Conservation (phyloP, 176 grass and related monocot species). For the Zoysia japonica region DNA sequence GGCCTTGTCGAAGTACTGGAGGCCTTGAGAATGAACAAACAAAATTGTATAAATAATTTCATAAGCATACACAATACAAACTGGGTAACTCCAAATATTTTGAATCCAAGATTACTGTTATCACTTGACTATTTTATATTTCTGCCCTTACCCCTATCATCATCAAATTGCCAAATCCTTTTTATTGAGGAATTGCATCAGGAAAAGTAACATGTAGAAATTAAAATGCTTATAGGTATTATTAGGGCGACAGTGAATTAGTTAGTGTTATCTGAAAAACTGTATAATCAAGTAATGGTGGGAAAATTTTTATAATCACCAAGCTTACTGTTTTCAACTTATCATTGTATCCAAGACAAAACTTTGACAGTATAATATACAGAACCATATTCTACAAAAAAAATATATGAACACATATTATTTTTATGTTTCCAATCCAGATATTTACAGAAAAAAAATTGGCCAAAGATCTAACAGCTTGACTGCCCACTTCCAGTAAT, state of each 20-base stretch:
- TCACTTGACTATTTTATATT: slow-evolving; percentile 16
- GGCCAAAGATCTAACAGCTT: background rate
- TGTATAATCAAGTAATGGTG: background rate
- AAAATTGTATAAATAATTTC: background rate
- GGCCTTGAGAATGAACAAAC: background rate
- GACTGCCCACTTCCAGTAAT: background rate
- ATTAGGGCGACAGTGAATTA: background rate
- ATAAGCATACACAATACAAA: no score
- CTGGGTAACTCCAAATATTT: background rate
- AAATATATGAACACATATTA: background rate
- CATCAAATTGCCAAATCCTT: background rate
- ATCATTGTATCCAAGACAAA: slow-evolving; percentile 21
- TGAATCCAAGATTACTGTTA: background rate
- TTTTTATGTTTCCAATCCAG: background rate
- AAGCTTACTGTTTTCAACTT: background rate
- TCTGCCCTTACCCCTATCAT: background rate
- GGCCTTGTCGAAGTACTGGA: background rate
- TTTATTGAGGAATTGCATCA: background rate
- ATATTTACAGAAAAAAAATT: background rate
- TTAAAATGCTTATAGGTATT: slow-evolving; percentile 3
- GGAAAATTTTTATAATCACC: background rate
- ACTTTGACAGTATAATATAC: background rate
- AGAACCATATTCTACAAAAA: background rate
- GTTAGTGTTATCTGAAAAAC: background rate
- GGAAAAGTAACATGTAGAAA: slow-evolving; percentile 7